A percentile compares a stretch with the other conserved stretches of the same genome.
Conservation (phyloP, 2,329 filamentous ascomycete genomes). For the Keithomyces neogunnii region DNA sequence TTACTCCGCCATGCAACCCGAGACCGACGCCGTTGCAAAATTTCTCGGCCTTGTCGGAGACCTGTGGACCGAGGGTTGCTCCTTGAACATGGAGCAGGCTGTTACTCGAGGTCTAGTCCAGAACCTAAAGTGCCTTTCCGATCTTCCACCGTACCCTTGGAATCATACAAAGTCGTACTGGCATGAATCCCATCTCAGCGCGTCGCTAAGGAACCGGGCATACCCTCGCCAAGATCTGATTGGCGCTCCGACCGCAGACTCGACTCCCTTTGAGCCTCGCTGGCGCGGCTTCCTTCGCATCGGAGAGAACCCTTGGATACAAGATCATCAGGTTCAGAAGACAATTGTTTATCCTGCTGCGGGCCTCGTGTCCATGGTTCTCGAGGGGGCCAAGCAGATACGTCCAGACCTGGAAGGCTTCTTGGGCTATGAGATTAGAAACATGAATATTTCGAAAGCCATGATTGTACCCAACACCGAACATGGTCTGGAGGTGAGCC, state of each 20-base stretch:
- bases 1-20: constrained; percentile 19
- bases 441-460: constrained; percentile 40
- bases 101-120: constrained; percentile 12
- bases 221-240: constrained; percentile 42
- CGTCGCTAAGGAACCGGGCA: constrained; percentile 33
- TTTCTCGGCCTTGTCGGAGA: constrained; percentile 24
- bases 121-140: constrained; percentile 27
- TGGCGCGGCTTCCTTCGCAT: constrained; percentile 42
- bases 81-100: constrained; percentile 22
- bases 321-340: constrained; percentile 42
- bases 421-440: constrained; percentile 32
- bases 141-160: constrained; percentile 46
- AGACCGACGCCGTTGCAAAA: constrained; percentile 12
- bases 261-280: constrained; percentile 34
- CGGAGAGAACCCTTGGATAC: constrained; percentile 42
- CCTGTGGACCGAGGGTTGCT: constrained; percentile 28
- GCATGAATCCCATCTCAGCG: constrained; percentile 41
- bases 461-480: constrained; percentile 39
- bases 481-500: constrained; percentile 40
- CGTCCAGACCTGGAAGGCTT: constrained; percentile 14
- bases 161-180: constrained; percentile 44
- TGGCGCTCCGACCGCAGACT: constrained; percentile 35
- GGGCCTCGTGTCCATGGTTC: constrained; percentile 39
- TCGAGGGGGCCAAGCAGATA: constrained; percentile 38
- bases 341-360: constrained; percentile 42